phyloP scores from a whole-genome alignment of 495 filamentous ascomycete genomes.

The Jackrogersella multiformis region DNA sequence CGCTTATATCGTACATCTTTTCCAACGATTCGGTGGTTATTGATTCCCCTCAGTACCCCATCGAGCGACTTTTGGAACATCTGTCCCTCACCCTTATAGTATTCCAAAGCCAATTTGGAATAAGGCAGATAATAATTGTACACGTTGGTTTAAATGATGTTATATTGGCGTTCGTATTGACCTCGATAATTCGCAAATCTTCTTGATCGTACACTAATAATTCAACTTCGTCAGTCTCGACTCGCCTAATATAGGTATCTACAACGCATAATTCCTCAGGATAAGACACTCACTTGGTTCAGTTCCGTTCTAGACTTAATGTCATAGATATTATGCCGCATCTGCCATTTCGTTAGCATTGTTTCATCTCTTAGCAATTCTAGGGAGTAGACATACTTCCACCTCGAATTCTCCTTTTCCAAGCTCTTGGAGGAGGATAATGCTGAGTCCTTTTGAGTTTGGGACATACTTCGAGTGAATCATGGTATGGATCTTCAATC shows the following conservation, averaged over 20 bases:
- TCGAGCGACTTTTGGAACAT: too few relatives aligned
- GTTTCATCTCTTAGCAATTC: not conserved
- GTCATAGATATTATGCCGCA: constrained; percentile 10
- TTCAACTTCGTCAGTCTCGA: not conserved
- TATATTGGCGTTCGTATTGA: not conserved
- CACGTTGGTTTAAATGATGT: not conserved
- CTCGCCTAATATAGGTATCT: not conserved
- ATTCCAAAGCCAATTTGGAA: not conserved
- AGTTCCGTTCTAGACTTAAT: constrained; percentile 5
- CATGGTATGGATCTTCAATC: not conserved
- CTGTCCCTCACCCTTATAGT: too few relatives aligned
- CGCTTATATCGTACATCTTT: not conserved
- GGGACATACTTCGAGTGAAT: constrained; percentile 12
- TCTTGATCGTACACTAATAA: not conserved
- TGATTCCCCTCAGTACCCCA: not conserved
- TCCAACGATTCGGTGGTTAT: not conserved
- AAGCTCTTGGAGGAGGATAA: constrained; percentile 2
- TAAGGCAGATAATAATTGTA: too few relatives aligned
- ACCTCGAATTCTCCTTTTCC: constrained; percentile 1
- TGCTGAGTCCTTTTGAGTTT: not conserved
- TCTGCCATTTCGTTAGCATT: not conserved
- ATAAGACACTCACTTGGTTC: not conserved
- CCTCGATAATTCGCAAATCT: not conserved
- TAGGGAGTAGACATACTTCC: not conserved
- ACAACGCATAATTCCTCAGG: not conserved